Evolutionary conservation across 768 basidiomycete species (phyloP).

Genomic region (Nidularia sp.): DNA sequence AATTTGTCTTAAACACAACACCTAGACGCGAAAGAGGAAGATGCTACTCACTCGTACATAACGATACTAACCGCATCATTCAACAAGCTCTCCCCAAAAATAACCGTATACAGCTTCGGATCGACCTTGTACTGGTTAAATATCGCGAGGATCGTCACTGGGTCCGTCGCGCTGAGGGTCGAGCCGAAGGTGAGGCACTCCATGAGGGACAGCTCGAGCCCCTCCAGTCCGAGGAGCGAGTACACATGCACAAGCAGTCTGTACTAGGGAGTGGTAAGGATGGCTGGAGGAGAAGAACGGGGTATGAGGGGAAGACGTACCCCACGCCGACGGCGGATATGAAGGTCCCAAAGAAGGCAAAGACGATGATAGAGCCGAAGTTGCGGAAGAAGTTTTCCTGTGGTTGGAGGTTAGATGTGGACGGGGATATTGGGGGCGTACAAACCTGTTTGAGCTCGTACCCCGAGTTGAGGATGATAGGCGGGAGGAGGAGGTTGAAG

Average conservation of each 20-base stretch:
- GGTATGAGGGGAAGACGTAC: constrained; percentile 47
- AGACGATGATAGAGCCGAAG: constrained; percentile 92
- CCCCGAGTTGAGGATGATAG: constrained; percentile 96
- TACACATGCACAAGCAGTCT: constrained; percentile 94
- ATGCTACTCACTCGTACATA: constrained; percentile 91
- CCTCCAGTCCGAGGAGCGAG: constrained; percentile 89
- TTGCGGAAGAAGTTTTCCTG: constrained; percentile 99
- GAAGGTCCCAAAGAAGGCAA: constrained; percentile 93
- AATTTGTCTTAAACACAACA: background rate
- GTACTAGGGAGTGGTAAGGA: constrained; percentile 45
- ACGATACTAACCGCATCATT: constrained; percentile 99
- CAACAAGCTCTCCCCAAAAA: constrained; percentile 94
- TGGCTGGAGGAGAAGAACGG: background rate
- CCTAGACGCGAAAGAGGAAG: background rate
- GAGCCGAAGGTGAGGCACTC: constrained; percentile 97
- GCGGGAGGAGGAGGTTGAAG: constrained; percentile 96
- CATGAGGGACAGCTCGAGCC: constrained; percentile 76
- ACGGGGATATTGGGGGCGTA: background rate
- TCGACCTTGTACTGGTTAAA: constrained; percentile 99
- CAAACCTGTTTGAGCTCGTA: constrained; percentile 94
- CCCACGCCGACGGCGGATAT: constrained; percentile 95
- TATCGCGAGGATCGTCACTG: constrained; percentile 95
- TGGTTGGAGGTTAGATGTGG: constrained; percentile 4
- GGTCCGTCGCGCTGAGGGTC: constrained; percentile 95
- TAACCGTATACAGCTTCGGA: constrained; percentile 94